Evolutionary conservation across 2,329 filamentous ascomycete species (phyloP).

Genomic region (Exophiala calicioides): DNA sequence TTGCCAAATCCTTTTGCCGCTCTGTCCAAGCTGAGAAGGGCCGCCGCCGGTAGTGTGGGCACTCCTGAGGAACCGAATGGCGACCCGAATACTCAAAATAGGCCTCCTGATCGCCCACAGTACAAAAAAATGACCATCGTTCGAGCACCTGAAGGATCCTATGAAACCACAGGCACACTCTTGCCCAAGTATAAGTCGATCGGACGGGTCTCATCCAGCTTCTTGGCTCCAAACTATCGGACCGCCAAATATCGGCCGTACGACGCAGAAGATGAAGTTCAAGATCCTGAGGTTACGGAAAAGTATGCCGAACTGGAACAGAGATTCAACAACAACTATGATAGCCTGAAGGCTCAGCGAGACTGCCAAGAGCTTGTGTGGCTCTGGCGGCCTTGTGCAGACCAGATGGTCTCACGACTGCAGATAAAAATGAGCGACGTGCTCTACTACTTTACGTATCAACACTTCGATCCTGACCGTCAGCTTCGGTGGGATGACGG

Average conservation of each 20-base stretch:
- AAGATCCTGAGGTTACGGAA: constrained; percentile 18
- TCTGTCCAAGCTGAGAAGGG: constrained; percentile 8
- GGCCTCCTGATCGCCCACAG: neutral
- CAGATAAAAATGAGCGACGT: constrained; percentile 12
- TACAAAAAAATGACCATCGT: constrained; percentile 8
- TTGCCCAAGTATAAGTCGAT: constrained; percentile 30
- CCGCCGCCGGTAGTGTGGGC: neutral
- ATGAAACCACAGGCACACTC: constrained; percentile 2
- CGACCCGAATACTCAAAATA: neutral
- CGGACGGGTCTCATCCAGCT: constrained; percentile 24
- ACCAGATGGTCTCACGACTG: constrained; percentile 13
- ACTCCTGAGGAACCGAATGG: neutral
- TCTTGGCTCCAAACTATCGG: constrained; percentile 28
- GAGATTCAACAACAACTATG: constrained; percentile 21
- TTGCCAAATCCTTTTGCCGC: constrained; percentile 15
- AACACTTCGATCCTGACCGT: constrained; percentile 10
- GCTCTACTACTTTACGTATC: constrained; percentile 17
- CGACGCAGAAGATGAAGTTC: constrained; percentile 26
- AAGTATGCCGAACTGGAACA: constrained; percentile 23
- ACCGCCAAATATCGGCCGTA: constrained; percentile 28
- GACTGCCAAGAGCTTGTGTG: constrained; percentile 25
- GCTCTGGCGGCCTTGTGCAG: constrained; percentile 23
- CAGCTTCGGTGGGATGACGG: neutral
- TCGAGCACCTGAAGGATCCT: constrained; percentile 3
- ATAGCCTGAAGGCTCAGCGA: constrained; percentile 16